Evolutionary conservation across 768 basidiomycete species (phyloP).

Genomic region (Mycena belliarum): DNA sequence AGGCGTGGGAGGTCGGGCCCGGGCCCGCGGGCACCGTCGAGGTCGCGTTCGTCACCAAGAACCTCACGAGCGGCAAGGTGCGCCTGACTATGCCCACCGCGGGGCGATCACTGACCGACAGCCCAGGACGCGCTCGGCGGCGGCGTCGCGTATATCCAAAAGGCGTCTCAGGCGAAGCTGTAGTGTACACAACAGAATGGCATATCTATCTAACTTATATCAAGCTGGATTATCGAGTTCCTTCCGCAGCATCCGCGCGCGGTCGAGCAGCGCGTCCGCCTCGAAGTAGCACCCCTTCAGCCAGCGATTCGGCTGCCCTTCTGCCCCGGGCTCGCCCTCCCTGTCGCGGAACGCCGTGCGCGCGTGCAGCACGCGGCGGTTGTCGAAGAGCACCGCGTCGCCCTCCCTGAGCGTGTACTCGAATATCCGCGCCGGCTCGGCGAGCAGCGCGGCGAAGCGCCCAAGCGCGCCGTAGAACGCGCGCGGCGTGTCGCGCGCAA

Average conservation of each 20-base stretch:
- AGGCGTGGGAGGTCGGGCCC: constrained; percentile 68
- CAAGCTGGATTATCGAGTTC: background rate
- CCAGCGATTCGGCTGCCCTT: constrained; percentile 72
- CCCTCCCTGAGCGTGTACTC: constrained; percentile 76
- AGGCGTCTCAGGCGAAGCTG: constrained; percentile 32
- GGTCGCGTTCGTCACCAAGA: constrained; percentile 62
- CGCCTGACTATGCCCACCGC: background rate
- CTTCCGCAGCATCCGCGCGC: constrained; percentile 52
- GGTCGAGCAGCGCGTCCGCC: constrained; percentile 63
- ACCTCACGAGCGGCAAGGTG: constrained; percentile 61
- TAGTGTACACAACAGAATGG: constrained; percentile 6
- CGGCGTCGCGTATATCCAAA: constrained; percentile 66
- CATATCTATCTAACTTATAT: no score
- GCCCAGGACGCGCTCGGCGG: constrained; percentile 53
- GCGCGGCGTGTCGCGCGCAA: constrained; percentile 53
- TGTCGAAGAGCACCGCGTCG: constrained; percentile 90
- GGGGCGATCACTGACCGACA: background rate
- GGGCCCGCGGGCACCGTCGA: constrained; percentile 27
- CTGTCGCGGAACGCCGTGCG: constrained; percentile 69
- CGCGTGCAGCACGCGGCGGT: constrained; percentile 86
- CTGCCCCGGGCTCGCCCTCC: constrained; percentile 31
- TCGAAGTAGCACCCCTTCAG: constrained; percentile 87
- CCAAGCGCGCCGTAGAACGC: constrained; percentile 65
- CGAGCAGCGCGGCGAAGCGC: constrained; percentile 59
- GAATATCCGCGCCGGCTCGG: constrained; percentile 51